phyloP scores from a whole-genome alignment of 495 filamentous ascomycete species.

The Cudoniella acicularis region DNA sequence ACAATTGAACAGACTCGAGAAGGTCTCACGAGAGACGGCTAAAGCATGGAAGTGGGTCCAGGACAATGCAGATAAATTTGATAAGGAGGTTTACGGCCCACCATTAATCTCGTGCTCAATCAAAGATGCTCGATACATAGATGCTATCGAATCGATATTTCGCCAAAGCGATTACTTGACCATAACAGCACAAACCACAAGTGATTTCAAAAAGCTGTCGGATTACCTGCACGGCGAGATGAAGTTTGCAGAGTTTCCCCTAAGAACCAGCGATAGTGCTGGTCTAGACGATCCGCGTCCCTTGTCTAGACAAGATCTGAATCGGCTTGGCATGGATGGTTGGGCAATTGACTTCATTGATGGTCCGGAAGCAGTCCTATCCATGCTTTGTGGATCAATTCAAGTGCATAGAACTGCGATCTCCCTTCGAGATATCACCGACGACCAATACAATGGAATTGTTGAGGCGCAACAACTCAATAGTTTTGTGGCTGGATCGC shows the following conservation, averaged over 20 bases:
- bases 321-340: conserved; percentile 65
- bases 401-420: conserved; percentile 65
- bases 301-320: conserved; percentile 51
- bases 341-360: conserved; percentile 73
- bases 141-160: conserved; percentile 71
- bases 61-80: conserved; percentile 65
- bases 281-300: conserved; percentile 50
- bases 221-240: conserved; percentile 49
- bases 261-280: conserved; percentile 51
- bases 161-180: conserved; percentile 58
- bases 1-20: conserved; percentile 59
- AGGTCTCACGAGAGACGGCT: conserved; percentile 55
- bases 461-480: conserved; percentile 47
- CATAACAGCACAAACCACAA: conserved; percentile 69
- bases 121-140: conserved; percentile 67
- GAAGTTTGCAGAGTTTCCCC: conserved; percentile 60
- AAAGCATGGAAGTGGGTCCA: conserved; percentile 78
- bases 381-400: conserved; percentile 74
- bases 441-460: conserved; percentile 53
- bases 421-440: conserved; percentile 53
- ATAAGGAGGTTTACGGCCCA: conserved; percentile 81
- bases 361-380: conserved; percentile 80
- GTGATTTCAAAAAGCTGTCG: conserved; percentile 70
- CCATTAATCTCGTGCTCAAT: conserved; percentile 78
- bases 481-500: conserved; percentile 61